Evolutionary conservation across 2,329 filamentous ascomycete species (phyloP).

Genomic region (Trichoderma gracile): DNA sequence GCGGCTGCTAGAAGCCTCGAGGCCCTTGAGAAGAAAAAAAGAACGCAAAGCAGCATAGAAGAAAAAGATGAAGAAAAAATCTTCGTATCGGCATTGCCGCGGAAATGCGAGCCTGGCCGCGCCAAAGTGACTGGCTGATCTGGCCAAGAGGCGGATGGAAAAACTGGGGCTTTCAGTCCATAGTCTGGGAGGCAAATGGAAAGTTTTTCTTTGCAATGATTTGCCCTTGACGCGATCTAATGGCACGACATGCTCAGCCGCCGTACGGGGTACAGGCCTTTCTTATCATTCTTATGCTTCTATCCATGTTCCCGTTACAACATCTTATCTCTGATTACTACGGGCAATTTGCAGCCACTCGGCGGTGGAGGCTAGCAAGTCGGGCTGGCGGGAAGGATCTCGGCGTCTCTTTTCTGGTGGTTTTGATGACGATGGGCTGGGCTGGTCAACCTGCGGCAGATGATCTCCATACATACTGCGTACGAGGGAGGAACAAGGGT

Average conservation of each 20-base stretch:
- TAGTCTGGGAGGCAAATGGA: slow-evolving; percentile 11
- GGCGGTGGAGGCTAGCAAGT: not conserved
- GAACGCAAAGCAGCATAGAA: not conserved
- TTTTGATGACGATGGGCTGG: not conserved
- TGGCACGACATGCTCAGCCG: no score
- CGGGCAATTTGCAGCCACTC: slow-evolving; percentile 1
- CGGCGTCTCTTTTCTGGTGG: slow-evolving; percentile 1
- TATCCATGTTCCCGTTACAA: no score
- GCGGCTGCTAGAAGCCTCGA: not conserved
- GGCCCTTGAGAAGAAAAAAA: no score
- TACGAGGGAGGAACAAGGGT: not conserved
- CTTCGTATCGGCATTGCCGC: slow-evolving; percentile 20
- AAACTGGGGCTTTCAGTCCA: slow-evolving; percentile 6
- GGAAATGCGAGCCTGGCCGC: slow-evolving; percentile 4
- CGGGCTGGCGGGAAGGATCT: slow-evolving; percentile 9
- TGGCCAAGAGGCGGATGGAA: not conserved
- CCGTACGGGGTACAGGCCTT: no score
- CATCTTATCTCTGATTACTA: no score
- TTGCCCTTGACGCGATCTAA: not conserved
- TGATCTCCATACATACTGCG: not conserved
- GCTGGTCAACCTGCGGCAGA: not conserved
- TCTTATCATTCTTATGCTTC: no score
- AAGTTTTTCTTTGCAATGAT: slow-evolving; percentile 3
- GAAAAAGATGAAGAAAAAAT: no score
- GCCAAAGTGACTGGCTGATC: not conserved